Conservation (phyloP, 352 stramenopile genomes). For the Globisporangium carolinianum region DNA sequence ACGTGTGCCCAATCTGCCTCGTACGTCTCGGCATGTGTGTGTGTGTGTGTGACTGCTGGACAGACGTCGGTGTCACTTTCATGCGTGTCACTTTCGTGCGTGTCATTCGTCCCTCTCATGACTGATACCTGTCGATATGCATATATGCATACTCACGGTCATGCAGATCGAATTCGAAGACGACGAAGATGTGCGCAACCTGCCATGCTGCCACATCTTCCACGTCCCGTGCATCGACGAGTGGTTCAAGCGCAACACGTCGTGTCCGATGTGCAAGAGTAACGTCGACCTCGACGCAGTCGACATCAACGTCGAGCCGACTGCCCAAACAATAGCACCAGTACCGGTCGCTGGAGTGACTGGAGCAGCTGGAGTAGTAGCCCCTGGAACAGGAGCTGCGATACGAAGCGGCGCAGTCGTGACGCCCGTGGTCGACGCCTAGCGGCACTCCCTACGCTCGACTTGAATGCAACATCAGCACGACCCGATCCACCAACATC, state of each 20-base stretch:
- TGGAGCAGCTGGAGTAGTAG: not conserved
- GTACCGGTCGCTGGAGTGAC: not conserved
- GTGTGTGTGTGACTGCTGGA: not conserved
- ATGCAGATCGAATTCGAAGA: conserved; percentile 69
- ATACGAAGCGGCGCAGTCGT: conserved; percentile 30
- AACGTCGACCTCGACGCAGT: conserved; percentile 57
- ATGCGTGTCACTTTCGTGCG: too few species aligned
- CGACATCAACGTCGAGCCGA: conserved; percentile 28
- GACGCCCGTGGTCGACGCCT: conserved; percentile 18
- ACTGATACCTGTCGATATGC: too few species aligned
- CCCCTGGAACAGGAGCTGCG: not conserved
- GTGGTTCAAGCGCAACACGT: conserved; percentile 84
- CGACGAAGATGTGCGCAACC: conserved; percentile 61
- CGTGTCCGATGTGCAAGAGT: conserved; percentile 81
- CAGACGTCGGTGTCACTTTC: too few species aligned
- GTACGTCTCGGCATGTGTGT: conserved; percentile 17
- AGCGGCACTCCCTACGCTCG: not conserved
- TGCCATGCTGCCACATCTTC: conserved; percentile 87
- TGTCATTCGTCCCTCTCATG: too few species aligned
- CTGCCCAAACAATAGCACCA: not conserved
- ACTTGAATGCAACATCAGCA: not conserved
- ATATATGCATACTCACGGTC: too few species aligned
- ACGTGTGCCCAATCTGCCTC: conserved; percentile 70
- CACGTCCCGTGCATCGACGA: conserved; percentile 86
- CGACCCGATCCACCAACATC: too few species aligned